Base-by-base conservation (phyloP, 148 eudicot genomes). In the Chenopodium formosanum region DNA sequence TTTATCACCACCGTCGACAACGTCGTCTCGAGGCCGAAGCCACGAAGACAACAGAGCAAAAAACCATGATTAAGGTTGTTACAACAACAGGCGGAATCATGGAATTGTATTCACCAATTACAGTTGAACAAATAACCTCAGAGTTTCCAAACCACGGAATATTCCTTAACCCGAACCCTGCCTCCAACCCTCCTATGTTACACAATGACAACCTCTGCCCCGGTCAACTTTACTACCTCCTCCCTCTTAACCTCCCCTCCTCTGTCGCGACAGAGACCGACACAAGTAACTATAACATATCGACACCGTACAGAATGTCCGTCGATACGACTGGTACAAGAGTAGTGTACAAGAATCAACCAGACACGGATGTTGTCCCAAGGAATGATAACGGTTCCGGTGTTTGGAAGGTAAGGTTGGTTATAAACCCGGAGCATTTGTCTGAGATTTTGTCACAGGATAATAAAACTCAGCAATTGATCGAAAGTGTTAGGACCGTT, bases 321-420 rank as follows among this genome's bases (percentile, higher is more conserved):
- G 79, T 84, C 1, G 90, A 86, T 46, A 64, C n/a, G 63, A 37
- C 71, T 0, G 44, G 44, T 3, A 74, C 82, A 25, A 67, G 75
- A 12, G 25, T 65, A 5, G 14, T 70, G 40, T 37, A 63, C 37
- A 72, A 44, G 64, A 80, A 40, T 29, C 37, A 70, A 17, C 82
- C 86, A 20, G 83, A 82, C 46, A 83, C 82, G 76, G 85, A 82
- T 74, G 84, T 82, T 7, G 72, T 76, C 1, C 76, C 85, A 29
- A 22, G 78, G 80, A 75, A 48, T 40, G 44, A 40, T 76, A 83
- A 77, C 34, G 81, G 83, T 17, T 48, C 67, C 32, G 89, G 91
- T 5, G 88, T 89, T 32, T 89, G 91, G 91, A 89, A 89, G 78
- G 91, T 89, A 56, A 82, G 90, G 85, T 63, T 89, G 81, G 91